A percentile compares a stretch with the other conserved stretches of the same genome.
Conservation (phyloP, 306 rosid genomes). For the Acacia crassicarpa region DNA sequence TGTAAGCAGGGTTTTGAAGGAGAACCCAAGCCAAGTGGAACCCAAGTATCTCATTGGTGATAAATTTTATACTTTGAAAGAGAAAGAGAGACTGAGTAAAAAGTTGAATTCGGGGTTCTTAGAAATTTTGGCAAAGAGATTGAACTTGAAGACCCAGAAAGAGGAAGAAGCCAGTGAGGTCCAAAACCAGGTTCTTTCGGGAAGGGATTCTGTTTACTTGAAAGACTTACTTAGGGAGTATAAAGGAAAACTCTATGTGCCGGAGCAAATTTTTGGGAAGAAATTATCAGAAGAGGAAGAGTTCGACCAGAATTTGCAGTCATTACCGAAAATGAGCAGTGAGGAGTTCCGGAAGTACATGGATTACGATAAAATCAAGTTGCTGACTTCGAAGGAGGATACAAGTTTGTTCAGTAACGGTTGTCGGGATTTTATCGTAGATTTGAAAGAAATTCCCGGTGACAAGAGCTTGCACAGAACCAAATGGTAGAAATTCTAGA, state of each 20-base stretch:
- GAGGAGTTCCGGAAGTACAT: slow-evolving; percentile 68
- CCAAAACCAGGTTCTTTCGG: slow-evolving; percentile 32
- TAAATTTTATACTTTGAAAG: slow-evolving; percentile 63
- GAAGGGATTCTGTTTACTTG: slow-evolving; percentile 65
- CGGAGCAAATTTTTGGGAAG: slow-evolving; percentile 75
- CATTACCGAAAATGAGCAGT: slow-evolving; percentile 70
- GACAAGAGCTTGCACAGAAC: slow-evolving; percentile 86
- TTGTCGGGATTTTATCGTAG: slow-evolving; percentile 61
- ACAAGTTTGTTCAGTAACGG: slow-evolving; percentile 30
- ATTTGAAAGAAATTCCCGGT: slow-evolving; percentile 85
- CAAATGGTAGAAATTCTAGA: slow-evolving; percentile 60
- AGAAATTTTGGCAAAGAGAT: slow-evolving; percentile 44
- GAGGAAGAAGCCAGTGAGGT: slow-evolving; percentile 40
- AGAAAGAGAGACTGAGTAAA: slow-evolving; percentile 58
- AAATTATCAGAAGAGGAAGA: slow-evolving; percentile 76
- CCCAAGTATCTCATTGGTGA: slow-evolving; percentile 73
- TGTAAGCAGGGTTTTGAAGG: slow-evolving; percentile 76
- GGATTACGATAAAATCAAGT: slow-evolving; percentile 64
- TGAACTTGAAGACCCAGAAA: slow-evolving; percentile 42
- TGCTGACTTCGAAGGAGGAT: slow-evolving; percentile 68
- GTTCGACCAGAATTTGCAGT: slow-evolving; percentile 49
- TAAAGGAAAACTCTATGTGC: slow-evolving; percentile 91
- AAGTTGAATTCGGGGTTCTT: slow-evolving; percentile 39
- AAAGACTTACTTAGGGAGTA: slow-evolving; percentile 81
- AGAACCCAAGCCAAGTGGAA: slow-evolving; percentile 92